Evolutionary conservation across 306 rosid species (phyloP).

Genomic region (Corylus heterophylla): DNA sequence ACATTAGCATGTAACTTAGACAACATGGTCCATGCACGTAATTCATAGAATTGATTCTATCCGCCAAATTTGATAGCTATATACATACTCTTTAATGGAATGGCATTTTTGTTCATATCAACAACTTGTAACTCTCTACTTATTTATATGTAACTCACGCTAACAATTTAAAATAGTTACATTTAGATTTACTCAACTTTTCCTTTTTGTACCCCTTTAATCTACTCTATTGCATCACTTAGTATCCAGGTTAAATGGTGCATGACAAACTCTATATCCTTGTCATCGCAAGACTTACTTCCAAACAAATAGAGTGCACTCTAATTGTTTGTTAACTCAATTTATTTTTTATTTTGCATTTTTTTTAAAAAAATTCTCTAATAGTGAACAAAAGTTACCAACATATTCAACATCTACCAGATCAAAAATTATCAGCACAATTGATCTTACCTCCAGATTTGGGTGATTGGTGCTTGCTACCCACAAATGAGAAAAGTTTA

Average conservation of each 20-base stretch:
- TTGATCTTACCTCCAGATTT: constrained; percentile 35
- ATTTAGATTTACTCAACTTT: neutral
- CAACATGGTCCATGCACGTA: neutral
- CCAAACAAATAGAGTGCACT: neutral
- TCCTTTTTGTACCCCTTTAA: neutral
- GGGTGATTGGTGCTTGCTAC: constrained; percentile 35
- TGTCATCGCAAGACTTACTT: too few relatives aligned
- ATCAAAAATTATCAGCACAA: neutral
- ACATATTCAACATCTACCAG: neutral
- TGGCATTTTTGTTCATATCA: neutral
- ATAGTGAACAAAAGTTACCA: neutral
- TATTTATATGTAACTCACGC: neutral
- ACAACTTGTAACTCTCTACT: neutral
- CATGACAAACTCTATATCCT: neutral
- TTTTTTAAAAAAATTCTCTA: too few relatives aligned
- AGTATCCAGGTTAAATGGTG: neutral
- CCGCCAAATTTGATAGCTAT: neutral
- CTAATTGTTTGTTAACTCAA: neutral
- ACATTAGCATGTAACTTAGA: neutral
- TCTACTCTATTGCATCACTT: neutral
- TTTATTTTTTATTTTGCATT: neutral
- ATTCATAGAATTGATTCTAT: neutral
- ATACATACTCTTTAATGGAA: neutral
- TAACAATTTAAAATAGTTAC: neutral
- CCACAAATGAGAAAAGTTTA: constrained; percentile 40